phyloP scores from a whole-genome alignment of 179 eudicot genomes.

The Spinacia oleracea region DNA sequence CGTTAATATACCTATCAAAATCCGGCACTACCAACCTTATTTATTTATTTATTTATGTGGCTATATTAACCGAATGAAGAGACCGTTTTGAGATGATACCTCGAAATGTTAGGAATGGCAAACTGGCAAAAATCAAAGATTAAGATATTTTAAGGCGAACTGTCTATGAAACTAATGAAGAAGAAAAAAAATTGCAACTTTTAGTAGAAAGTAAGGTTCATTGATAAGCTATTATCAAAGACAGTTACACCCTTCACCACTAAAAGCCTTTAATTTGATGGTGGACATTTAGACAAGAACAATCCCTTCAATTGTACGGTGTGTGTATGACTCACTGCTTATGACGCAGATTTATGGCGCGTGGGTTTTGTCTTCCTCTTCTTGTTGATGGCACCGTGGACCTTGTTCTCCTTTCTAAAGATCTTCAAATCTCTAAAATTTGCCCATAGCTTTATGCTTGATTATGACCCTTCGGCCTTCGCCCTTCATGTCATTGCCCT shows the following conservation, averaged over 20 bases:
- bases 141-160: too few relatives aligned
- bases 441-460: constrained; percentile 19
- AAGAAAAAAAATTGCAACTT: constrained; percentile 16
- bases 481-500: constrained; percentile 3
- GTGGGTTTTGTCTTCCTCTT: neutral
- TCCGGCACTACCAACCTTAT: too few relatives aligned
- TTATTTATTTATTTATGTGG: too few relatives aligned
- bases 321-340: neutral
- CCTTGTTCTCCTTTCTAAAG: neutral
- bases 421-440: neutral
- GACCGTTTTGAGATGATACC: too few relatives aligned
- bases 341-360: constrained; percentile 4
- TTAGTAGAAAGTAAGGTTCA: constrained; percentile 36
- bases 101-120: too few relatives aligned
- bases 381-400: constrained; percentile 9
- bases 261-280: constrained; percentile 19
- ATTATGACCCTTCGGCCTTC: neutral
- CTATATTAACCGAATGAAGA: too few relatives aligned
- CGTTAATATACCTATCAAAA: too few relatives aligned
- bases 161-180: too few relatives aligned
- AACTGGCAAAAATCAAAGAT: too few relatives aligned
- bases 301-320: neutral
- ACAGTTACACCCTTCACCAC: constrained; percentile 34
- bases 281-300: neutral
- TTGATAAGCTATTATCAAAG: constrained; percentile 15